Conservation (phyloP, 768 basidiomycete genomes). For the Crassisporium funariophilum region DNA sequence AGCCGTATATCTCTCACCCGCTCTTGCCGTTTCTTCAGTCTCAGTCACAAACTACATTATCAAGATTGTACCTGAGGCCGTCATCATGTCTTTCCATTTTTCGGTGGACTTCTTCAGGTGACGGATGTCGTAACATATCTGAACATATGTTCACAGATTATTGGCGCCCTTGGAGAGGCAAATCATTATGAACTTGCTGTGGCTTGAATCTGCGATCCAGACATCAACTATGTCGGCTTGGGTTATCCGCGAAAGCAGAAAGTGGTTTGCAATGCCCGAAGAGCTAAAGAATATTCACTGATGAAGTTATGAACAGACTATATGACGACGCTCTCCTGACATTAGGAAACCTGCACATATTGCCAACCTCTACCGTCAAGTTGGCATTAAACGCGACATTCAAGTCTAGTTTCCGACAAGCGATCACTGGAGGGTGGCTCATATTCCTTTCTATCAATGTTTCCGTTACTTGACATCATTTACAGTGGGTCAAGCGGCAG, state of each 20-base stretch:
- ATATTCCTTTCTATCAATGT: background rate
- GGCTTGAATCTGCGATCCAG: slow-evolving; percentile 79
- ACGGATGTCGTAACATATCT: slow-evolving; percentile 18
- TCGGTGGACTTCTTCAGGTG: slow-evolving; percentile 51
- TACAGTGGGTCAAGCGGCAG: slow-evolving; percentile 73
- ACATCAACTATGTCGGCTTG: slow-evolving; percentile 72
- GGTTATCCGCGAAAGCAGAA: slow-evolving; percentile 74
- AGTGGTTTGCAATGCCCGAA: slow-evolving; percentile 43
- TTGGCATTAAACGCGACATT: slow-evolving; percentile 73
- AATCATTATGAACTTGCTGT: slow-evolving; percentile 83
- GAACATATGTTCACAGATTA: slow-evolving; percentile 48
- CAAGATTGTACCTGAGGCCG: slow-evolving; percentile 80
- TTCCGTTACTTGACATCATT: slow-evolving; percentile 10
- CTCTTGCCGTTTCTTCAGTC: slow-evolving; percentile 79
- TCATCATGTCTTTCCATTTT: slow-evolving; percentile 91
- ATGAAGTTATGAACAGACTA: slow-evolving; percentile 45
- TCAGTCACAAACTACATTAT: slow-evolving; percentile 76
- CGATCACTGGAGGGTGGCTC: slow-evolving; percentile 83
- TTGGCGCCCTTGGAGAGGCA: slow-evolving; percentile 81
- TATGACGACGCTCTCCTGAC: slow-evolving; percentile 71
- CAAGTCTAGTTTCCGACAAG: slow-evolving; percentile 78
- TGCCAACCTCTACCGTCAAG: slow-evolving; percentile 61
- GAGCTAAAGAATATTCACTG: slow-evolving; percentile 9
- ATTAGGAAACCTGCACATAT: slow-evolving; percentile 69
- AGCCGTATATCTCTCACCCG: slow-evolving; percentile 52